These are phyloP conservation scores for Wickerhamomyces bovis DNA, from an alignment of 805 yeast species.

Conservation along the genomic window DNA sequence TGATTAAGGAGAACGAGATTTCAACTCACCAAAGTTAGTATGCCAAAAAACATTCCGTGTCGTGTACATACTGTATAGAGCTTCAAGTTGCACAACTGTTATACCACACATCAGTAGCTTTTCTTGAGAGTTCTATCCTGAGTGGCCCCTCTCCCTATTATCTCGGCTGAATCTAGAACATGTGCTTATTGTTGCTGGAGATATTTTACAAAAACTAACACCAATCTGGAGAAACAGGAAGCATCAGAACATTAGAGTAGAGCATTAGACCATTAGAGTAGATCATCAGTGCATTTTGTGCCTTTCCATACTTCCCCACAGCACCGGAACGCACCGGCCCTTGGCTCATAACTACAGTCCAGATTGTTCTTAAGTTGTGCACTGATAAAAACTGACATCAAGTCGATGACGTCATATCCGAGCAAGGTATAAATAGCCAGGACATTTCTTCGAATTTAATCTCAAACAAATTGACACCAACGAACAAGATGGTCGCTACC, in stretches of 20 bases:
- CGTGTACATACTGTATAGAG: background rate
- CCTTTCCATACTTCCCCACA: too few relatives aligned
- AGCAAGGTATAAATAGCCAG: background rate
- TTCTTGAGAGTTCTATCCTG: too few relatives aligned
- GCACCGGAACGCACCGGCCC: background rate
- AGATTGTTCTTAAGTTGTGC: background rate
- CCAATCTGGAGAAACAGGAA: too few relatives aligned
- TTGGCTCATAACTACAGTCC: too few relatives aligned
- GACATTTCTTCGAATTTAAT: background rate
- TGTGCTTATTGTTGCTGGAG: too few relatives aligned
- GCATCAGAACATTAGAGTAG: too few relatives aligned
- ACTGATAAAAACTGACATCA: background rate
- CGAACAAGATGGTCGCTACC: conserved; percentile 10
- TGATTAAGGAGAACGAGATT: conserved; percentile 37
- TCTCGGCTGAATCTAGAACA: background rate
- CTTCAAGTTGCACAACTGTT: background rate
- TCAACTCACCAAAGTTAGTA: background rate
- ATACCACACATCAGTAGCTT: background rate
- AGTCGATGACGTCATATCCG: background rate
- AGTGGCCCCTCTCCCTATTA: background rate
- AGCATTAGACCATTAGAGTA: too few relatives aligned
- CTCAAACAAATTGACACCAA: background rate
- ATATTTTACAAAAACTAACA: too few relatives aligned
- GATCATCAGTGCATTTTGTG: too few relatives aligned
- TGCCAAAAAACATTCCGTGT: background rate